phyloP scores from a whole-genome alignment of 345 rosid genomes.

The Gossypium rotundifolium region DNA sequence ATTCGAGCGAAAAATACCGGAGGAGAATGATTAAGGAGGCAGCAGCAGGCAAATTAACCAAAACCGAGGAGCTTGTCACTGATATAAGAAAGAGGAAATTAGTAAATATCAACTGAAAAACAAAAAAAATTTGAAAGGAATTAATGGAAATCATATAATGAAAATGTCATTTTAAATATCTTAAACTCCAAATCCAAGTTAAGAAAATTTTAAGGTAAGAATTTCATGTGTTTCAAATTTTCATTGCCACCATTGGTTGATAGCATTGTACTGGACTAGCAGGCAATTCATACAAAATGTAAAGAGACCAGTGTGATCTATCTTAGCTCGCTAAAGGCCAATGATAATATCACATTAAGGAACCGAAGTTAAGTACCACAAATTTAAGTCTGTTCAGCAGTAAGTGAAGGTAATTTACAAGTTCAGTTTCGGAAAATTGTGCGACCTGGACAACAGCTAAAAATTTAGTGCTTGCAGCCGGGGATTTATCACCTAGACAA shows the following conservation, averaged over 20 bases:
- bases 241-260: background rate
- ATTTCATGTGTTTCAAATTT: background rate
- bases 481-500: background rate
- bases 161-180: background rate
- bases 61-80: slow-evolving; percentile 98
- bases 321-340: background rate
- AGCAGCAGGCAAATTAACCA: slow-evolving; percentile 92
- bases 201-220: background rate
- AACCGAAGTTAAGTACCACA: background rate
- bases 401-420: background rate
- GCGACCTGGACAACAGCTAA: background rate
- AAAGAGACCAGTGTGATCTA: background rate
- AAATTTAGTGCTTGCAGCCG: background rate
- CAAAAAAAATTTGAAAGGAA: background rate
- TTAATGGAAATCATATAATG: background rate
- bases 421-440: background rate
- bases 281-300: background rate
- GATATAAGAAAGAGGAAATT: slow-evolving; percentile 20
- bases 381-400: background rate
- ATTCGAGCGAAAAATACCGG: slow-evolving; percentile 77
- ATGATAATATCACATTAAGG: background rate
- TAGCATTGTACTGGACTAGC: background rate
- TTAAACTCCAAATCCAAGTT: background rate
- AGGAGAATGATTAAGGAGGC: slow-evolving; percentile 68
- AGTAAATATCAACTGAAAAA: background rate